Conservation (phyloP, 805 yeast species). For the Metschnikowia koreensis region DNA sequence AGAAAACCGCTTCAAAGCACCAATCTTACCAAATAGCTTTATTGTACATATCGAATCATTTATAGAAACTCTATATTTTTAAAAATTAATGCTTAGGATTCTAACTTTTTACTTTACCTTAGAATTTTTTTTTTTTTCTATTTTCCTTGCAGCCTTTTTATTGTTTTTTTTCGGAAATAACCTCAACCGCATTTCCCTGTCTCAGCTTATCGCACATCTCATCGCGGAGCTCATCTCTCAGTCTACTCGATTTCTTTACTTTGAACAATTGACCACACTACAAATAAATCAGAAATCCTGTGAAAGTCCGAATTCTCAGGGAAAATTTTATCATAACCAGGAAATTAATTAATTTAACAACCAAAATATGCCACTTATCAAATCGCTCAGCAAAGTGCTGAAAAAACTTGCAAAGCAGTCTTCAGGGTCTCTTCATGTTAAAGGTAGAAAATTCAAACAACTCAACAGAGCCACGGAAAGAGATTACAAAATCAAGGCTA, state of each 20-base stretch:
- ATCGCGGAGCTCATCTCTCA: not conserved
- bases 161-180: too few species aligned
- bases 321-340: too few species aligned
- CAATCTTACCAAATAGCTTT: too few species aligned
- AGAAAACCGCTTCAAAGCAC: too few species aligned
- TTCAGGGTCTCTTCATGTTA: constrained; percentile 70
- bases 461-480: constrained; percentile 83
- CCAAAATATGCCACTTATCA: constrained; percentile 60
- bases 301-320: not conserved
- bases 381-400: constrained; percentile 62
- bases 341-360: not conserved
- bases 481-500: constrained; percentile 64
- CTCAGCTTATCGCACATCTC: not conserved
- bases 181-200: not conserved
- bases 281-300: not conserved
- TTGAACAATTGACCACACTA: too few species aligned
- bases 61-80: too few species aligned
- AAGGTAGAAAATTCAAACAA: constrained; percentile 84
- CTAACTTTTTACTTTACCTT: too few species aligned
- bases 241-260: too few species aligned
- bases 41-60: too few species aligned
- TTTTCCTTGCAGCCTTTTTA: too few species aligned
- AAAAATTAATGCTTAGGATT: too few species aligned
- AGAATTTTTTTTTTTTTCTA: too few species aligned
- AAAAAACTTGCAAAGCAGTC: constrained; percentile 52